Percentiles rank a stretch among this genome's conserved stretches.
phyloP scores from a whole-genome alignment of 352 stramenopile species.

The Globisporangium alternatum region DNA sequence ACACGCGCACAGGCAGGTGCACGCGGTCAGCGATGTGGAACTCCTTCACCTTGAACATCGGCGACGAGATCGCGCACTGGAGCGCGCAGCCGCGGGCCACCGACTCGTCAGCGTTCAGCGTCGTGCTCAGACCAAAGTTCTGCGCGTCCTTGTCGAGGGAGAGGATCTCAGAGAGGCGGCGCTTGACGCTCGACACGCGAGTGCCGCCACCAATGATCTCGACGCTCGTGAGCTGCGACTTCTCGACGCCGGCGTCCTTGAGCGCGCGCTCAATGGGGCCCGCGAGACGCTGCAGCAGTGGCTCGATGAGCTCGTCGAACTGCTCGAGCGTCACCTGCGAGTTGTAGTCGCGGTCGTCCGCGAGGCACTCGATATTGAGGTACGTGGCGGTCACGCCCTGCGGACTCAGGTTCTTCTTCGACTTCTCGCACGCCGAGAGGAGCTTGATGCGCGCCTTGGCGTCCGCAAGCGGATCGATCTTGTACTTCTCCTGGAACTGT shows the following conservation, averaged over 20 bases:
- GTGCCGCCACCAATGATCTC: conserved; percentile 97
- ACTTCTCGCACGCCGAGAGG: conserved; percentile 96
- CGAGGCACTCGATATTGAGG: conserved; percentile 98
- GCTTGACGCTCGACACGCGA: conserved; percentile 96
- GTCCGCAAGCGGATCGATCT: conserved; percentile 89
- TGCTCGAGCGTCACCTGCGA: conserved; percentile 92
- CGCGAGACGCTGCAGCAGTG: conserved; percentile 83
- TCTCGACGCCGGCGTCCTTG: conserved; percentile 86
- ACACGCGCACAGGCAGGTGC: conserved; percentile 93
- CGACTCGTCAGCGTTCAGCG: conserved; percentile 99
- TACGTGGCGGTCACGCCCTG: conserved; percentile 95
- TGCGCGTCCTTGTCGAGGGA: conserved; percentile 90
- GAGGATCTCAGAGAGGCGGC: conserved; percentile 89
- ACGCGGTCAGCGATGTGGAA: conserved; percentile 87
- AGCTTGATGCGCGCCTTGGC: conserved; percentile 97
- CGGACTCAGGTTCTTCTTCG: conserved; percentile 98
- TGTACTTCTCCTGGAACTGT: conserved; percentile 97
- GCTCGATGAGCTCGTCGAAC: conserved; percentile 93
- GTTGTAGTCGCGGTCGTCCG: conserved; percentile 97
- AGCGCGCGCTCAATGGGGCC: conserved; percentile 84
- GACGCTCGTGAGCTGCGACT: conserved; percentile 88
- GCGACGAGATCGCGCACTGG: conserved; percentile 98
- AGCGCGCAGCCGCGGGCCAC: conserved; percentile 96
- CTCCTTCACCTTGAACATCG: conserved; percentile 96
- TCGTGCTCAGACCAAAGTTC: conserved; percentile 97